A percentile compares a stretch with the other conserved stretches of the same genome.
Conservation (phyloP, 768 basidiomycete species). For the Leccinum fibrillosum region DNA sequence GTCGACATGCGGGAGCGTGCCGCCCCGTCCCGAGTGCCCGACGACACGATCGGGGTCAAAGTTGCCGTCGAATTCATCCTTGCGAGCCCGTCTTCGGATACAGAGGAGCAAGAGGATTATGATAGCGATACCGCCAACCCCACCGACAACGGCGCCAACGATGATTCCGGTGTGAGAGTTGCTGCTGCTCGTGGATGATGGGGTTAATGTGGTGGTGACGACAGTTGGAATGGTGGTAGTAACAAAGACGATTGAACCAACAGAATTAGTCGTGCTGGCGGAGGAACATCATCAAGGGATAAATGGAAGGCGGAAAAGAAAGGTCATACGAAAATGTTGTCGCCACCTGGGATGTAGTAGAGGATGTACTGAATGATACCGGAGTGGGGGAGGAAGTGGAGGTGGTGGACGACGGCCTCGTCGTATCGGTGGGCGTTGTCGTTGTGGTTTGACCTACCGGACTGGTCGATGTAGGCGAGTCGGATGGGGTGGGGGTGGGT, state of each 20-base stretch:
- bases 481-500: not conserved
- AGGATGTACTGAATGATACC: not conserved
- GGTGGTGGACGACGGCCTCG: not conserved
- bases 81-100: slow-evolving; percentile 20
- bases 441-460: not conserved
- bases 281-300: not conserved
- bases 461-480: not conserved
- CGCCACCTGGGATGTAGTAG: slow-evolving; percentile 16
- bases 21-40: slow-evolving; percentile 19
- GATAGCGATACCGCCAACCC: slow-evolving; percentile 30
- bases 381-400: not conserved
- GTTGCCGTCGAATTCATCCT: slow-evolving; percentile 48
- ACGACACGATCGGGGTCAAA: slow-evolving; percentile 47
- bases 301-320: not conserved
- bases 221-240: slow-evolving; percentile 18
- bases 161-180: slow-evolving; percentile 38
- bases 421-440: not conserved
- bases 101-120: slow-evolving; percentile 31
- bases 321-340: slow-evolving; percentile 20
- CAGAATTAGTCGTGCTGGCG: slow-evolving; percentile 21
- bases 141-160: slow-evolving; percentile 54
- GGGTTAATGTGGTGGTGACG: slow-evolving; percentile 11
- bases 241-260: slow-evolving; percentile 17
- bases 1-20: slow-evolving; percentile 27
- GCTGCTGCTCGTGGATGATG: not conserved